Base-by-base conservation (phyloP, 768 basidiomycete species). In the Pleurotus eryngii region DNA sequence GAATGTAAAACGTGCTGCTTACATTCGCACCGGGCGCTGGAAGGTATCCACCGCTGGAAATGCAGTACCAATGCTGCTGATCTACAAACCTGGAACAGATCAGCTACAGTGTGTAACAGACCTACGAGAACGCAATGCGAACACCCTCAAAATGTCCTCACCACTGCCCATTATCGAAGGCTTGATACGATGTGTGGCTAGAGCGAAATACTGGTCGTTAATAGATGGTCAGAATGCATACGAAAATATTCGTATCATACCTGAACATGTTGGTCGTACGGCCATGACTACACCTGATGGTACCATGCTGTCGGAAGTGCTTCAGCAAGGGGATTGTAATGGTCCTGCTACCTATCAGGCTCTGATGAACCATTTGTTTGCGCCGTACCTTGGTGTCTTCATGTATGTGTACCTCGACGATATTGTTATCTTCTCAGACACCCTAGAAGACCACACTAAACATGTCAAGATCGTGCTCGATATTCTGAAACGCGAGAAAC, bases 401-500 rank as follows among this genome's bases (percentile, higher is more conserved):
- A 67, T 72, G 53, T 68, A 75, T 42, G 27, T 27, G 3, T 27
- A 27, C 27, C 27, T 27, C 2, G 27, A 27, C 4, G 27, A 27
- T 27, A 27, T 62, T 73, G 61, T 79, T 8, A 71, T 80, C n/a
- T 79, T 70, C 61, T 80, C 76, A 1, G 49, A 76, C 6, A 63
- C 70, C 0, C 26, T 74, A 0, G 70, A 69, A 8, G 71, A 75
- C 9, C 77, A 79, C 46, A 43, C 66, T 1, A 20, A 58, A 8
- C 66, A 78, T 63, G 65, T 76, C 0, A 57, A 59, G 4, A 43
- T 54, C 2, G 59, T 79, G 0, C 46, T 79, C 0, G 56, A 78
- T n/a, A 63, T 74, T 0, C 57, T 78, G 0, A 17, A 63, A 0
- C 26, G 54, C 1, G 64, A 4, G 40, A 56, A 1, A 57, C 65